Evolutionary conservation across 108 stramenopile species (phyloP).

Genomic region (Aurantiochytrium sp.): DNA sequence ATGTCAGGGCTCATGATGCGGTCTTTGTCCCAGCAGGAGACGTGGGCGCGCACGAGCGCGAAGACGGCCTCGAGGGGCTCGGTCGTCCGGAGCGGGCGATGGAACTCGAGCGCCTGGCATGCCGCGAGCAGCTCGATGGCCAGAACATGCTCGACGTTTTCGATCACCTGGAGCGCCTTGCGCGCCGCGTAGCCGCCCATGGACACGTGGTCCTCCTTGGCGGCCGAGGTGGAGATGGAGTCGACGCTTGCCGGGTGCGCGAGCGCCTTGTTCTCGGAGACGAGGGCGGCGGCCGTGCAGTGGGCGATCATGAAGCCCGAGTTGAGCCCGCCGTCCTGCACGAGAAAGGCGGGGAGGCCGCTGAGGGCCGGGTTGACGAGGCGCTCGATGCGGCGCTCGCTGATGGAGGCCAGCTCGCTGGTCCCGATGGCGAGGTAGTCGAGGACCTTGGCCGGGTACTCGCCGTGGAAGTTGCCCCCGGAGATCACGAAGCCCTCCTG

Average conservation of each 20-base stretch:
- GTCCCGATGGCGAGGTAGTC: constrained; percentile 39
- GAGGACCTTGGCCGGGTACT: constrained; percentile 39
- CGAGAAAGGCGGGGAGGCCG: constrained; percentile 39
- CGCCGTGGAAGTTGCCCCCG: constrained; percentile 45
- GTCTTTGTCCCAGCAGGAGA: constrained; percentile 29
- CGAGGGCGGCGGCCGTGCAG: constrained; percentile 41
- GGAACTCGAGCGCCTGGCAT: constrained; percentile 38
- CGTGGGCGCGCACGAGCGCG: not conserved
- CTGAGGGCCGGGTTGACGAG: constrained; percentile 36
- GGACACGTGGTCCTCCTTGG: constrained; percentile 45
- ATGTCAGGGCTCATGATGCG: constrained; percentile 35
- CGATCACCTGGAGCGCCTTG: constrained; percentile 33
- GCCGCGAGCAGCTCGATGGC: constrained; percentile 40
- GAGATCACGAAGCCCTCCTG: constrained; percentile 32
- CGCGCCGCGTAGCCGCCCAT: constrained; percentile 40
- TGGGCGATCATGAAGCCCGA: constrained; percentile 48
- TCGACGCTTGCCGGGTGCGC: constrained; percentile 36
- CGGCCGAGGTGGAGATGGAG: constrained; percentile 35
- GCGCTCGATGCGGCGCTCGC: constrained; percentile 34
- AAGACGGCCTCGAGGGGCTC: constrained; percentile 30
- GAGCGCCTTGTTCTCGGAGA: constrained; percentile 39
- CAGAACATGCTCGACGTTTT: constrained; percentile 36
- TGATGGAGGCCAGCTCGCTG: constrained; percentile 33
- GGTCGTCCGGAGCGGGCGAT: constrained; percentile 37
- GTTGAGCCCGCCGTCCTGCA: constrained; percentile 38